phyloP scores from a whole-genome alignment of 2,329 filamentous ascomycete genomes.

The Coleophoma cylindrospora region DNA sequence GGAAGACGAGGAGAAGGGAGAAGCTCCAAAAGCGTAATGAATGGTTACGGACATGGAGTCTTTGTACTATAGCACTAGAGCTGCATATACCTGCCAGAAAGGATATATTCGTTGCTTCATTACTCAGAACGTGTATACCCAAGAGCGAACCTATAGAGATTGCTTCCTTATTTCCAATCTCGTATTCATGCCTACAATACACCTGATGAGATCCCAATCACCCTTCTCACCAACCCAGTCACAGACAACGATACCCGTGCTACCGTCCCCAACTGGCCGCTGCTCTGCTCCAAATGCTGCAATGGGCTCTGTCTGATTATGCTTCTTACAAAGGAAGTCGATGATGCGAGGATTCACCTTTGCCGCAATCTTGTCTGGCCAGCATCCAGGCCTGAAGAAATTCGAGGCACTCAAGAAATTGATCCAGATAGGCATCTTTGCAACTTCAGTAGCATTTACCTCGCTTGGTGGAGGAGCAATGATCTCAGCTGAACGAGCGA shows the following conservation, averaged over 20 bases:
- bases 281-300: conserved; percentile 22
- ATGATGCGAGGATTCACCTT: conserved; percentile 77
- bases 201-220: conserved; percentile 86
- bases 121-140: background rate
- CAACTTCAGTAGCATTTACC: conserved; percentile 16
- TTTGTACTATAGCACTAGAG: conserved; percentile 21
- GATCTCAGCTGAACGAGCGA: conserved; percentile 63
- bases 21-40: conserved; percentile 14
- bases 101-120: background rate
- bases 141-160: background rate
- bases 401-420: conserved; percentile 92
- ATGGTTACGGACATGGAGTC: background rate
- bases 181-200: conserved; percentile 89
- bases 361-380: conserved; percentile 87
- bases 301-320: conserved; percentile 32
- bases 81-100: conserved; percentile 9
- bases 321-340: conserved; percentile 55
- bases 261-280: conserved; percentile 58
- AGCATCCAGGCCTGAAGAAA: conserved; percentile 88
- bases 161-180: conserved; percentile 39
- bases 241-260: conserved; percentile 83
- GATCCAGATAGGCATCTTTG: conserved; percentile 63
- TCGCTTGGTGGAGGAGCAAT: conserved; percentile 39
- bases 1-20: conserved; percentile 57
- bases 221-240: conserved; percentile 87